Evolutionary conservation across 139 green algal genomes (phyloP).

Genomic region (Chlorella sorokiniana): DNA sequence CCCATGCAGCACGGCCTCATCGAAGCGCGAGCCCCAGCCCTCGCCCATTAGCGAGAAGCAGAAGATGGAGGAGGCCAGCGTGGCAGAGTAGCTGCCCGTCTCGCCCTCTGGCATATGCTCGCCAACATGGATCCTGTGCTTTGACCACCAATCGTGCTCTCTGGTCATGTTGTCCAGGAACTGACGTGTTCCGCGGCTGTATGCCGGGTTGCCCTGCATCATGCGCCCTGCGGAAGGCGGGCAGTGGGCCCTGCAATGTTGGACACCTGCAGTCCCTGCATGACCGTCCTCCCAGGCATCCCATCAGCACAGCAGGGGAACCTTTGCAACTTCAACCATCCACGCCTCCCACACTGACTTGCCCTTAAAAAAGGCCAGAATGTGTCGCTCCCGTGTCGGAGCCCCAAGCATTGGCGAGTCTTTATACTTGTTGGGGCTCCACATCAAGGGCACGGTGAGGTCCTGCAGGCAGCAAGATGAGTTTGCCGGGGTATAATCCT

Average conservation of each 20-base stretch:
- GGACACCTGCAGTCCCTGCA: background rate
- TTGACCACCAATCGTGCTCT: conserved; percentile 8
- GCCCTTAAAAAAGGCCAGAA: conserved; percentile 54
- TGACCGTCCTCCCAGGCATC: background rate
- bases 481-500: background rate
- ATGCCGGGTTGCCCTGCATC: conserved; percentile 6
- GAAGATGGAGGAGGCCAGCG: background rate
- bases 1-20: conserved; percentile 9
- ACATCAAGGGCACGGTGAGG: conserved; percentile 52
- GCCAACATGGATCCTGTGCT: background rate
- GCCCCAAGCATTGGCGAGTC: conserved; percentile 34
- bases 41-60: conserved; percentile 8
- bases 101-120: background rate
- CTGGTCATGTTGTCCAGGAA: conserved; percentile 8
- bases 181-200: conserved; percentile 31
- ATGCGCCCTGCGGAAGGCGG: background rate
- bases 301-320: background rate
- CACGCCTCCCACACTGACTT: background rate
- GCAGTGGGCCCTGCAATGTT: no score
- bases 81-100: background rate
- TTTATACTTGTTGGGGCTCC: conserved; percentile 34
- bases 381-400: conserved; percentile 2
- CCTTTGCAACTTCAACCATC: background rate
- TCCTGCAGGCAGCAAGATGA: conserved; percentile 30
- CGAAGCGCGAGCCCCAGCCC: conserved; percentile 1